phyloP scores from a whole-genome alignment of 2,329 filamentous ascomycete genomes.

The Claviceps sp. region DNA sequence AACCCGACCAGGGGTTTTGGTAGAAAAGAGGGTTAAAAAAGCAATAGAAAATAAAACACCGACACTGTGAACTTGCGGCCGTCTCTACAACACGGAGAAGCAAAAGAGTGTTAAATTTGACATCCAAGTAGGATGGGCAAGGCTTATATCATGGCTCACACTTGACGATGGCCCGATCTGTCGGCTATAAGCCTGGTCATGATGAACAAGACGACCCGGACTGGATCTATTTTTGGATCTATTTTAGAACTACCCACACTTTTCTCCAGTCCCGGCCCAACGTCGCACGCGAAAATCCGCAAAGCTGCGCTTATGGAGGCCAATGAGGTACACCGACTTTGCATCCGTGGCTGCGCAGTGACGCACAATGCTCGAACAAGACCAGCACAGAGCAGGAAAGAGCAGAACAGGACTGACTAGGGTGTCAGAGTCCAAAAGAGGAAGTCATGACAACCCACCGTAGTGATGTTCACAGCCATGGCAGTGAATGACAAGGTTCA shows the following conservation, averaged over 20 bases:
- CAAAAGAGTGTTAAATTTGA: constrained; percentile 25
- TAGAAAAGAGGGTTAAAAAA: constrained; percentile 23
- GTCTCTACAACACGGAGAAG: constrained; percentile 24
- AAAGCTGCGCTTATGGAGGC: constrained; percentile 33
- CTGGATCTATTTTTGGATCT: constrained; percentile 29
- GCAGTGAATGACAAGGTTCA: background rate
- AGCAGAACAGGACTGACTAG: background rate
- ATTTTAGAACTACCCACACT: constrained; percentile 22
- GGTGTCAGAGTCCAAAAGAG: constrained; percentile 2
- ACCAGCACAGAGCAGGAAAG: background rate
- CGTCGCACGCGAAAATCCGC: constrained; percentile 3
- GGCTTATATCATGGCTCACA: constrained; percentile 45
- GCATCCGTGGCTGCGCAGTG: background rate
- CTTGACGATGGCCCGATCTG: constrained; percentile 17
- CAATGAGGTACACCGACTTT: constrained; percentile 16
- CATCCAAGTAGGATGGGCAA: constrained; percentile 30
- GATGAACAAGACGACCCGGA: constrained; percentile 4
- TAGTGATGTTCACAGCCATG: background rate
- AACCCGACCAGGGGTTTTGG: constrained; percentile 20
- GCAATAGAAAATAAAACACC: constrained; percentile 25
- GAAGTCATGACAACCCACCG: constrained; percentile 6
- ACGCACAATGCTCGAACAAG: background rate
- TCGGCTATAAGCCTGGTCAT: constrained; percentile 17
- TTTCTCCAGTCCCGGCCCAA: background rate
- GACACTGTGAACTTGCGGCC: constrained; percentile 37